phyloP scores from a whole-genome alignment of 2,329 filamentous ascomycete genomes.

The Albophoma yamanashiensis region DNA sequence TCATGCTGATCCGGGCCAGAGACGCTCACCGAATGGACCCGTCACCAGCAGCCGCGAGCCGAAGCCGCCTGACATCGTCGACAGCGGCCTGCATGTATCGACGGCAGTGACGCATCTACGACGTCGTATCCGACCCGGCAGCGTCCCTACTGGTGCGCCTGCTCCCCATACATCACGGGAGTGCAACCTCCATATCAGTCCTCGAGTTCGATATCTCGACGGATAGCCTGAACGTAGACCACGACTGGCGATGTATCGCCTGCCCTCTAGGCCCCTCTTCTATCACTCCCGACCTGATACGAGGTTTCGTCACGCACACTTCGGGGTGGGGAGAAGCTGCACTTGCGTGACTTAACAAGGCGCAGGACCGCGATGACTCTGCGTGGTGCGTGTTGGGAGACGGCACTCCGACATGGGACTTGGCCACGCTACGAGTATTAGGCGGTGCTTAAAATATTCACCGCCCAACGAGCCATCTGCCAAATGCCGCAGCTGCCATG shows the following conservation, averaged over 20 bases:
- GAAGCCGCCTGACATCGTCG: background rate
- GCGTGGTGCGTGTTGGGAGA: too few relatives aligned
- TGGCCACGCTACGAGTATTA: background rate
- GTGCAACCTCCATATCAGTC: background rate
- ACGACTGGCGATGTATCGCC: background rate
- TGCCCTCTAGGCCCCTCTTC: background rate
- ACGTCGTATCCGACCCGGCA: background rate
- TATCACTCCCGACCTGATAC: background rate
- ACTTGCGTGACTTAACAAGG: background rate
- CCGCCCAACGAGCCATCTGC: too few relatives aligned
- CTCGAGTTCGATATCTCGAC: background rate
- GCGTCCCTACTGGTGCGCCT: background rate
- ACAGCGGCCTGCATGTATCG: background rate
- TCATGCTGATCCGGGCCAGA: background rate
- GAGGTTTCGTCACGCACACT: background rate
- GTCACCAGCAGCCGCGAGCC: background rate
- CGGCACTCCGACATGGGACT: background rate
- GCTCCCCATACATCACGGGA: background rate
- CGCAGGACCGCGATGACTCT: too few relatives aligned
- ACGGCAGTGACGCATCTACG: background rate
- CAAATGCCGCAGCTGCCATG: background rate
- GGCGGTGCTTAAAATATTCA: background rate
- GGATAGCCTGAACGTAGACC: background rate
- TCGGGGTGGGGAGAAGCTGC: background rate
- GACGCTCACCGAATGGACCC: background rate